Conservation (phyloP, 2,329 filamentous ascomycete species). For the Purpureocillium lavendulum region DNA sequence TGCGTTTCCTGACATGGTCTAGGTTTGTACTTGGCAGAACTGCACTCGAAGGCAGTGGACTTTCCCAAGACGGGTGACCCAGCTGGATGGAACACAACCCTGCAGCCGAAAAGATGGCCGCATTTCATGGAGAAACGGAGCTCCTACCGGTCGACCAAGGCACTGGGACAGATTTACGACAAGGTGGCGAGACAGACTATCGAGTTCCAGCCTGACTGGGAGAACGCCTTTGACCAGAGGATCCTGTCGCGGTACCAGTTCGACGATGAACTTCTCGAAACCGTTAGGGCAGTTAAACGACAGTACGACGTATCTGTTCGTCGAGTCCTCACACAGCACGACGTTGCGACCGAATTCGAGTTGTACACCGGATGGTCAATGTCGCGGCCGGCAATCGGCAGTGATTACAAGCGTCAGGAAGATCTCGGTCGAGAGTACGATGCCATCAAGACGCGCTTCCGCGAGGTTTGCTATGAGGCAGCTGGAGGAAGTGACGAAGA, state of each 20-base stretch:
- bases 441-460: conserved; percentile 61
- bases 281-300: conserved; percentile 59
- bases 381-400: conserved; percentile 59
- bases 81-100: conserved; percentile 54
- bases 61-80: conserved; percentile 84
- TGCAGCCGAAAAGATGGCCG: conserved; percentile 61
- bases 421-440: conserved; percentile 63
- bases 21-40: conserved; percentile 61
- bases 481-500: conserved; percentile 52
- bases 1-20: conserved; percentile 1
- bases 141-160: conserved; percentile 58
- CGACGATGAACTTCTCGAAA: conserved; percentile 43
- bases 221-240: conserved; percentile 64
- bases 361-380: conserved; percentile 83
- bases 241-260: conserved; percentile 58
- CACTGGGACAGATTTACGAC: conserved; percentile 79
- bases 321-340: conserved; percentile 77
- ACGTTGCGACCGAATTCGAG: conserved; percentile 83
- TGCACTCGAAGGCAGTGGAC: conserved; percentile 90
- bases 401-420: conserved; percentile 82
- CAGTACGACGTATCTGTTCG: conserved; percentile 71
- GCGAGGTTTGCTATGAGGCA: conserved; percentile 54
- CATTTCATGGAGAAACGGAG: conserved; percentile 77
- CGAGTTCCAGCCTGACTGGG: conserved; percentile 66
- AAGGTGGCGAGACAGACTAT: conserved; percentile 47